These are phyloP conservation scores for Blastocystis sp. DNA, from an alignment of 352 stramenopile species.

Conservation along the genomic window DNA sequence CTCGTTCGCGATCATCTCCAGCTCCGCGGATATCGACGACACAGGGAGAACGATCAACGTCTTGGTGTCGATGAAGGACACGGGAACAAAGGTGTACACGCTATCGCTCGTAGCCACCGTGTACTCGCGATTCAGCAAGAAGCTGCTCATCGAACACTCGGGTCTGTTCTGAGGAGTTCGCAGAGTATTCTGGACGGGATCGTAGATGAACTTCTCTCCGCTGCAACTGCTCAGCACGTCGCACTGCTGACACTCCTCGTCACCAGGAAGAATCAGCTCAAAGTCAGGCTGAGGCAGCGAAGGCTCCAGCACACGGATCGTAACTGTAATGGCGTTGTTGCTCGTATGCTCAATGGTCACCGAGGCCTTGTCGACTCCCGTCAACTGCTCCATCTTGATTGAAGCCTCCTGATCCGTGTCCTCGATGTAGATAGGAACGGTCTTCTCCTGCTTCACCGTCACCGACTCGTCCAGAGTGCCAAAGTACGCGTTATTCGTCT, in stretches of 20 bases:
- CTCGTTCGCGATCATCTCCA: not conserved
- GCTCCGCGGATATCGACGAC: not conserved
- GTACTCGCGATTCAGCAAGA: constrained; percentile 47
- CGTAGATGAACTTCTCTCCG: constrained; percentile 16
- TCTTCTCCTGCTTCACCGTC: not conserved
- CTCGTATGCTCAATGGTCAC: not conserved
- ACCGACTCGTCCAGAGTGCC: not conserved
- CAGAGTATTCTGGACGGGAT: not conserved
- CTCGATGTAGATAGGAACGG: constrained; percentile 37
- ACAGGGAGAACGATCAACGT: not conserved
- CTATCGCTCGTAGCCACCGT: not conserved
- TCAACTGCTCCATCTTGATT: constrained; percentile 58
- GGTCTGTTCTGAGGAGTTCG: not conserved
- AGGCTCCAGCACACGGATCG: constrained; percentile 13
- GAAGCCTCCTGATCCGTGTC: constrained; percentile 6
- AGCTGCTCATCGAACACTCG: not conserved
- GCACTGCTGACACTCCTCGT: constrained; percentile 4
- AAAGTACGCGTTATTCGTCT: not conserved
- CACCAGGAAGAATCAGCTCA: constrained; percentile 26
- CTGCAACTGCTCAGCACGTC: not conserved
- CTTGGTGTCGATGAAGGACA: not conserved
- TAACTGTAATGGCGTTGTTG: constrained; percentile 9
- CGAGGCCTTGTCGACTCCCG: constrained; percentile 19
- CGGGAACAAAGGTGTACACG: not conserved
- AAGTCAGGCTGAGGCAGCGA: not conserved